Base-by-base conservation (phyloP, 306 rosid species). In the Glycine soja region DNA sequence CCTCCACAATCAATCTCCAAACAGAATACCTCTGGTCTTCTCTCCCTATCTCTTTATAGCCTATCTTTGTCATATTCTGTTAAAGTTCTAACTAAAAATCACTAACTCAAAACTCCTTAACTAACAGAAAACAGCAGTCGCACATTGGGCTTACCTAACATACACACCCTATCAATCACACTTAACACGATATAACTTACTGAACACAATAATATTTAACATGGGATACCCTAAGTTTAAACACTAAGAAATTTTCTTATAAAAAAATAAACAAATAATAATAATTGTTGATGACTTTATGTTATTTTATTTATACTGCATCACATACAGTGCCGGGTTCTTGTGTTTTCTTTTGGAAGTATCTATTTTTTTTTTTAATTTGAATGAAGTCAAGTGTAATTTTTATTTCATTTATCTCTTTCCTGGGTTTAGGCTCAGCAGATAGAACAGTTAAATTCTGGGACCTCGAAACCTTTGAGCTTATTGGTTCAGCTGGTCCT, bases 391-490 rank as follows among this genome's bases (percentile, higher is more conserved):
- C 47, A 24, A 13, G 54, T 59, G 19, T 77, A 43, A 74, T 10
- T 57, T 51, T 56, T 36, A 10, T 72, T 40, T 56, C 51, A 36
- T 34, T 62, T 15, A 7, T 67, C 71, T 0, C 73, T 81, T 82
- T 86, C 50, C 78, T 62, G 51, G 54, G 34, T 73, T 80, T 83
- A 95, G 99, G 99, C 79, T 95, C 99, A 32, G 91, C 99, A 10
- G 99, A 95, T 82, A 90, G 97, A 88, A 92, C 98, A 10, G 99
- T 93, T 76, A 95, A 95, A 88, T 95, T 93, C 86, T 95, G 99
- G 99, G 99, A 95, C 89, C 99, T 95, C 58, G 99, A 95, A 88
- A 90, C 99, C 78, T 95, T 95, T 85, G 99, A 95, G 90, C 92
- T 95, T 74, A 95, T 95, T 90, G 99, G 99, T 86, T 95, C 99